Evolutionary conservation across 2,329 filamentous ascomycete species (phyloP), one percentile per base, ranked within the genome.

Genomic region (Clonostachys rhizophaga): DNA sequence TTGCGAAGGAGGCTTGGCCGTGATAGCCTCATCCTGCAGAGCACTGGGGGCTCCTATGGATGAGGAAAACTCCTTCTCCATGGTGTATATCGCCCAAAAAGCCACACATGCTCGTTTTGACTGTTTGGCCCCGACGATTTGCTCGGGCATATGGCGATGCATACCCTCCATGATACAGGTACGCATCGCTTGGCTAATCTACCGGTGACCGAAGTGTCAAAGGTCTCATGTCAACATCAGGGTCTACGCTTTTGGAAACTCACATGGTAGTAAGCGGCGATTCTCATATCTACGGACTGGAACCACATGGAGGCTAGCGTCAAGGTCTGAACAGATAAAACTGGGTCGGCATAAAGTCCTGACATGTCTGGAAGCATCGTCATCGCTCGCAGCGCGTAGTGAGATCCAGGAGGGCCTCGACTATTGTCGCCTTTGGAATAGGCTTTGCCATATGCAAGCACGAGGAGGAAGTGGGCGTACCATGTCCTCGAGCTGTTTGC

Each of bases 231-330:
- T 13, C 13, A n/a, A n/a, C 36, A n/a, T 12, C 36, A 40, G 16
- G 42, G 11, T 9, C 9, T 8, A 9, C 24, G 6, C 2, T 5
- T 13, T 24, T 5, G 13, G 20, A 11, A 10, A 35, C 61, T 49
- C n/a, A 68, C 66, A 45, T 69, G 64, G 11, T 69, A 64, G 24
- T 65, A 68, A 0, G 67, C 67, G 1, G 62, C 62, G 0, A 65
- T 55, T 44, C 67, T 57, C 63, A 69, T 68, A 14, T 70, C 67
- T 2, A 70, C 57, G 1, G 67, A 69, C 34, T 70, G 67, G 4
- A 69, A 59, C 46, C 69, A 70, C 0, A 70, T 52, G 0, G 66
- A 66, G 0, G 59, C 65, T 7, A 70, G 34, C 0, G 63, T 60
- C 0, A 70, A 50, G 0, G 64, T 63, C 13, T 70, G 34, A 4